A percentile compares a stretch with the other conserved stretches of the same genome.
Evolutionary conservation across 176 grass and related monocot species (phyloP).

Genomic region (Otatea glauca): DNA sequence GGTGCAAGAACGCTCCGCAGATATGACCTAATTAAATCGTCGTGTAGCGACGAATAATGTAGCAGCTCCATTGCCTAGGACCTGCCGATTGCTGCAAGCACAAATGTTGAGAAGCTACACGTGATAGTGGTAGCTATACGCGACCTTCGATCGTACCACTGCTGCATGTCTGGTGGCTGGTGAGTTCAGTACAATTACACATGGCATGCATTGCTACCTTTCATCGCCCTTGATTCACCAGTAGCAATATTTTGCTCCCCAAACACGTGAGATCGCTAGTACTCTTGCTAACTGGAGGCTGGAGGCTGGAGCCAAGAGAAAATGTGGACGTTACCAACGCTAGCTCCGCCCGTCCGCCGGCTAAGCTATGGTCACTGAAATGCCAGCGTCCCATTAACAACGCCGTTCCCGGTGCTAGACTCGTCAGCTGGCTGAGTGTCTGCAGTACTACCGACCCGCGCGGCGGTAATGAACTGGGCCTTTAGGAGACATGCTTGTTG

Average conservation of each 20-base stretch:
- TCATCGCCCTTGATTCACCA: background rate
- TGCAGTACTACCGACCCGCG: background rate
- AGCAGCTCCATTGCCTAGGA: conserved; percentile 39
- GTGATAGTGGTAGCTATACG: conserved; percentile 35
- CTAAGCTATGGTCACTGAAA: background rate
- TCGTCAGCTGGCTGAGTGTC: background rate
- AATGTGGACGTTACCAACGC: background rate
- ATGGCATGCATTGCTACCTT: background rate
- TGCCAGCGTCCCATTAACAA: background rate
- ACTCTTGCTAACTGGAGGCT: background rate
- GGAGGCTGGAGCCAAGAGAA: background rate
- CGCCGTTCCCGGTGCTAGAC: background rate
- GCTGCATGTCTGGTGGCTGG: background rate
- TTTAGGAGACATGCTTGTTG: background rate
- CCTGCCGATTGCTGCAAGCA: conserved; percentile 19
- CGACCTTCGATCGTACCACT: conserved; percentile 26
- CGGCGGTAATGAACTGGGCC: background rate
- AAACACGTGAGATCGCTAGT: background rate
- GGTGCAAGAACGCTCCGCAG: background rate
- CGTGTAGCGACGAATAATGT: background rate
- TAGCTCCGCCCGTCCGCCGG: too few relatives aligned
- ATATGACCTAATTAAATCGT: background rate
- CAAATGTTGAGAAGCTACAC: conserved; percentile 50
- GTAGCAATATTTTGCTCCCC: background rate
- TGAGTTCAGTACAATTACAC: background rate